Base-by-base conservation (phyloP, 73 alveolate species). In the Paramecium bursaria region DNA sequence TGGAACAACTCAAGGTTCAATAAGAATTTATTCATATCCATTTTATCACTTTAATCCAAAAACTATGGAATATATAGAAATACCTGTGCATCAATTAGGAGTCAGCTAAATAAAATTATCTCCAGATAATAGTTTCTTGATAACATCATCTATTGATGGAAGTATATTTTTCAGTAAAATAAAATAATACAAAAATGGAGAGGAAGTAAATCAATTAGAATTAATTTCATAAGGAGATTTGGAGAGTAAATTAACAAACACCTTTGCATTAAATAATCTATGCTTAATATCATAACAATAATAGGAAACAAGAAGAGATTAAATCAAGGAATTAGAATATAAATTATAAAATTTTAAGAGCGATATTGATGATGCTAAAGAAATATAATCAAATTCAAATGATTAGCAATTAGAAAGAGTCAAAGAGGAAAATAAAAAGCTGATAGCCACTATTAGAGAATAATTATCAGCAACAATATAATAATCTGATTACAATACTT, bases 301-400 rank as follows among this genome's bases (percentile, higher is more conserved):
- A 33, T 30, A 50, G 21, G 88, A 75, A 19, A 50, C 75, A 50
- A 75, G 74, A 4, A 17, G 50, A 75, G 75, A 75, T 13, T 50
- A 61, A 14, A 13, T 75, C 29, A 75, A 75, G 15, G 88, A 75
- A 14, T 51, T 75, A 21, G 88, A 75, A 75, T 75, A 50, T 75
- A 25, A 55, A 26, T 51, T 75, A 9, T 75, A 75, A 27, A 75
- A 75, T 49, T 75, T 50, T 30, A 75, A 75, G 30, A 75, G 88
- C 35, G 88, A 75, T 33, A 75, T 75, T 13, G 88, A 75, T 50
- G 88, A 75, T 30, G 88, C 73, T 14, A 75, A 75, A 19, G 88
- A 75, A 31, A 76, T 26, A 46, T 31, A 15, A 75, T 50, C 17
- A 55, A 55, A 26, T 52, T 49, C 13, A 31, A 75, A 75, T 55